phyloP scores from a whole-genome alignment of 169 alveolate genomes.

The Eimeria sp. region DNA sequence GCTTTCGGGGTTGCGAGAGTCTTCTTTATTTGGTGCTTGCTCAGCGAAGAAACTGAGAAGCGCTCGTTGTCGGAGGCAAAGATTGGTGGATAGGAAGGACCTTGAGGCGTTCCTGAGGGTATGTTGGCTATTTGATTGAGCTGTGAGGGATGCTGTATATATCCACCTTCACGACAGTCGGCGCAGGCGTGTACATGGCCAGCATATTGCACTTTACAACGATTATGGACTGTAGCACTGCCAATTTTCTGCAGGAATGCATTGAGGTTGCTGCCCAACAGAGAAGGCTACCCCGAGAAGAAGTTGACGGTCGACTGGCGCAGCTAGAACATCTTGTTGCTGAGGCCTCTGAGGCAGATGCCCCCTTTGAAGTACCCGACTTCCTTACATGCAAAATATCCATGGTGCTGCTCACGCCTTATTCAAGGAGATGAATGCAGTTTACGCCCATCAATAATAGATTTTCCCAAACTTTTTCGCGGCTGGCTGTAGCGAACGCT shows the following conservation, averaged over 20 bases:
- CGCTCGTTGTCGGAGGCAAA: slow-evolving; percentile 29
- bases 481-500: background rate
- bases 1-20: background rate
- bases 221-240: background rate
- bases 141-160: background rate
- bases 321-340: slow-evolving; percentile 84
- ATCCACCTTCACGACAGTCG: background rate
- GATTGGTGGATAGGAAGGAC: slow-evolving; percentile 52
- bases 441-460: background rate
- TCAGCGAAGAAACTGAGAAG: slow-evolving; percentile 47
- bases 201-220: background rate
- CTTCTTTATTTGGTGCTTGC: background rate
- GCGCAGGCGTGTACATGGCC: background rate
- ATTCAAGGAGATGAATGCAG: background rate
- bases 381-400: slow-evolving; percentile 92
- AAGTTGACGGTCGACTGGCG: slow-evolving; percentile 50
- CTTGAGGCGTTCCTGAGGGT: slow-evolving; percentile 63
- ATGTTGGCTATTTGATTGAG: background rate
- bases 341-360: slow-evolving; percentile 84
- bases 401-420: slow-evolving; percentile 85
- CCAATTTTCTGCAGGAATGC: slow-evolving; percentile 46
- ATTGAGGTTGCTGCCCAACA: slow-evolving; percentile 54
- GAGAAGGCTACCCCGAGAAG: slow-evolving; percentile 34
- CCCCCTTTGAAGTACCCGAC: slow-evolving; percentile 89
- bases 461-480: background rate